Percentiles rank a stretch among this genome's conserved stretches.
These are phyloP conservation scores for Nicotiana tabacum DNA, from an alignment of 257 asterid species.

Conservation along the genomic window DNA sequence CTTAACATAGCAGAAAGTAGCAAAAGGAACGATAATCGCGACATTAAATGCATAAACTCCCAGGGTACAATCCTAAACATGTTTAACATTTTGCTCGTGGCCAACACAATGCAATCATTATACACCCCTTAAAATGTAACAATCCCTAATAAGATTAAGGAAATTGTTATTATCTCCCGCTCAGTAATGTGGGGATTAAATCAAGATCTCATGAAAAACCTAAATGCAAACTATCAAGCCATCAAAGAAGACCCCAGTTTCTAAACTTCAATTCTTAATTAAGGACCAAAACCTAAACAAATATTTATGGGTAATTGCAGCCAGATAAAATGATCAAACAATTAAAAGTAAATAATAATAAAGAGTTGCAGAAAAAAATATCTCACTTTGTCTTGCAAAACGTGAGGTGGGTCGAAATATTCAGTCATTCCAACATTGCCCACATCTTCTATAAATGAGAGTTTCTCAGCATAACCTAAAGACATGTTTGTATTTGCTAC, in stretches of 20 bases:
- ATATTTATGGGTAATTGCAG: slow-evolving; percentile 16
- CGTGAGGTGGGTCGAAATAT: slow-evolving; percentile 61
- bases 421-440: slow-evolving; percentile 96
- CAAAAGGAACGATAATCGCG: neutral
- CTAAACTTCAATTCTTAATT: slow-evolving; percentile 1
- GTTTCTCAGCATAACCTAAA: slow-evolving; percentile 92
- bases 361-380: neutral
- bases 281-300: slow-evolving; percentile 14
- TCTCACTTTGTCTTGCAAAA: slow-evolving; percentile 68
- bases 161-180: neutral
- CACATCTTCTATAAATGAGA: slow-evolving; percentile 83
- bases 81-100: neutral
- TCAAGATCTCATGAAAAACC: slow-evolving; percentile 37
- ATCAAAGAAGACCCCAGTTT: slow-evolving; percentile 11
- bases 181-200: slow-evolving; percentile 1
- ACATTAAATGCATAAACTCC: neutral
- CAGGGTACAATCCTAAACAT: neutral
- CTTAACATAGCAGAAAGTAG: neutral
- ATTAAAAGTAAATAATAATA: neutral
- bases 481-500: slow-evolving; percentile 46
- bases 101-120: neutral
- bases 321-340: slow-evolving; percentile 13
- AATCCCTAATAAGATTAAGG: neutral
- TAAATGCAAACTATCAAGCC: slow-evolving; percentile 4
- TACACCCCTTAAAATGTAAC: neutral